Base-by-base conservation (phyloP, 441 rosid species). In the Pelargonium australe region DNA sequence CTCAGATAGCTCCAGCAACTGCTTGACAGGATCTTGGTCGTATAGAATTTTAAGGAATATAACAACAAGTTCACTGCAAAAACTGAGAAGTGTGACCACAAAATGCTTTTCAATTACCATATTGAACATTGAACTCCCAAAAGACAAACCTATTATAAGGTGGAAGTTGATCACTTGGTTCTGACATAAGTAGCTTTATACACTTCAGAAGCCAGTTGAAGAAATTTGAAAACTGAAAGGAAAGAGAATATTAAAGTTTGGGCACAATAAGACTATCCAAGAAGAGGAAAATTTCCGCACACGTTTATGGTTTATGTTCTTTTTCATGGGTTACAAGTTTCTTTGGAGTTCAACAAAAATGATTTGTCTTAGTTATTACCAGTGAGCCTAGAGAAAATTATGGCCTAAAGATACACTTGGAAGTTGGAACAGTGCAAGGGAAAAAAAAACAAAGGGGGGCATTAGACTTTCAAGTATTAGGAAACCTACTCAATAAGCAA, bases 181-280 rank as follows among this genome's bases (percentile, higher is more conserved):
- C 95, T 83, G 87, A 90, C 95, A 88, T 91, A 55, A 91, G 87
- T 72, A 84, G 81, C 82, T 94, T 93, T 82, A 93, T 87, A 78
- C 95, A 89, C 78, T 86, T 91, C 76, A 89, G 86, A 67, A 93
- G 90, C 97, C 98, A 93, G 78, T 80, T 89, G 80, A 91, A 93
- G 86, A 93, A 93, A 80, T 91, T 93, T 73, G 95, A 84, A 76
- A 87, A 93, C 97, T 93, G 89, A 77, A 74, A 78, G 55, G 44
- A 64, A 64, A 69, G 14, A 61, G 12, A 68, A 55, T 43, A 49
- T 68, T 47, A 78, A 69, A 77, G 72, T 58, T 40, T 47, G 69
- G 72, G 69, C 73, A 66, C 12, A 62, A 11, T 47, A 60, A 17
- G 63, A 64, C 47, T 63, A 44, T 67, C 67, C 45, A 74, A 51